phyloP scores from a whole-genome alignment of 257 asterid species.

The Solanum arcanum region DNA sequence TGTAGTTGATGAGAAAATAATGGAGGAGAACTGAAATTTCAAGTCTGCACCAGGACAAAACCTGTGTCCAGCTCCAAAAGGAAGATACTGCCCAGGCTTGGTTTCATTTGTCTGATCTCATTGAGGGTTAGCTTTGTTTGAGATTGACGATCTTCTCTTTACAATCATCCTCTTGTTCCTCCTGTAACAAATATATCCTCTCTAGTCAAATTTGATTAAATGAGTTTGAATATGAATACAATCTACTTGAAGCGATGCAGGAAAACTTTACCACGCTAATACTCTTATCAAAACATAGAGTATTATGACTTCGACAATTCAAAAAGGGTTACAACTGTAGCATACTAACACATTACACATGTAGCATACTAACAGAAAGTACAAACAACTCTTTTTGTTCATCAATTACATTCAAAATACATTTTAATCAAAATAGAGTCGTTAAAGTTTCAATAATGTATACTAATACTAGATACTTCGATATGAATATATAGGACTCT shows the following conservation, averaged over 20 bases:
- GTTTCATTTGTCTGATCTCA: conserved; percentile 4
- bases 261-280: neutral
- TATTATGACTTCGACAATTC: no score
- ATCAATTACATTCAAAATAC: no score
- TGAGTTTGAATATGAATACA: neutral
- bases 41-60: conserved; percentile 8
- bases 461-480: no score
- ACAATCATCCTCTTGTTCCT: conserved; percentile 8
- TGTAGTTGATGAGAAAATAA: conserved; percentile 6
- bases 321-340: no score
- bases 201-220: neutral
- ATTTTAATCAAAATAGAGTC: no score
- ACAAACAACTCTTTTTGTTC: no score
- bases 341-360: no score
- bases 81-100: neutral
- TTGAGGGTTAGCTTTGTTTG: neutral
- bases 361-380: no score
- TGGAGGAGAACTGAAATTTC: conserved; percentile 6
- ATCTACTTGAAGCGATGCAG: neutral
- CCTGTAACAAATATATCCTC: neutral
- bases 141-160: neutral
- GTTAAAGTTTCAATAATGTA: no score
- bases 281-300: neutral
- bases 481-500: no score
- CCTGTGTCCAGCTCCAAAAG: conserved; percentile 10